phyloP scores from a whole-genome alignment of 305 asterid genomes.

The Plantago coronopus region DNA sequence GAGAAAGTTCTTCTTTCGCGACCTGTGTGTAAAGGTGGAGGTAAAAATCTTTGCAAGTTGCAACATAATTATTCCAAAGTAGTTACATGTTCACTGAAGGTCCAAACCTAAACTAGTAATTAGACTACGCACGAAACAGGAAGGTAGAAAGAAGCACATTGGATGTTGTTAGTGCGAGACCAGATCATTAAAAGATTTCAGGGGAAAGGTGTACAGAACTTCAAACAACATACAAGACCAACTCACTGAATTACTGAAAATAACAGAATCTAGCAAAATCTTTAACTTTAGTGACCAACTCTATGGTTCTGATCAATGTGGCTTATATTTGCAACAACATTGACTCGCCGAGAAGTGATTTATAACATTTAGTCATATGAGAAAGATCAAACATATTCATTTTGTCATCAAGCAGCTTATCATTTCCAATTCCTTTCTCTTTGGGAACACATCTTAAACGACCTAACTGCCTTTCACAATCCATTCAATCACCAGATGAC shows the following conservation, averaged over 20 bases:
- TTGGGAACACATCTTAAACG: background rate
- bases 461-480: background rate
- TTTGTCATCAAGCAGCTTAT: background rate
- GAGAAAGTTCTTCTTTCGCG: slow-evolving; percentile 92
- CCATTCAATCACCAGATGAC: slow-evolving; percentile 1
- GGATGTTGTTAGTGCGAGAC: background rate
- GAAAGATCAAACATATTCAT: background rate
- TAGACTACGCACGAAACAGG: background rate
- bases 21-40: slow-evolving; percentile 43
- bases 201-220: background rate
- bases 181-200: background rate
- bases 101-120: slow-evolving; percentile 2
- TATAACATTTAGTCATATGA: slow-evolving; percentile 6
- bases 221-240: background rate
- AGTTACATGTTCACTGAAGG: slow-evolving; percentile 6
- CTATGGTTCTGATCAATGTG: no score
- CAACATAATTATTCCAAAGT: slow-evolving; percentile 10
- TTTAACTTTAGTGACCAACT: no score
- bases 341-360: no score
- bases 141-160: background rate
- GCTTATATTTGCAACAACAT: no score
- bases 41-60: slow-evolving; percentile 4
- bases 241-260: background rate
- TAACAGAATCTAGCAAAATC: no score
- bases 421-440: background rate